phyloP scores from a whole-genome alignment of 441 rosid genomes.

The Syzygium syzygioides region DNA sequence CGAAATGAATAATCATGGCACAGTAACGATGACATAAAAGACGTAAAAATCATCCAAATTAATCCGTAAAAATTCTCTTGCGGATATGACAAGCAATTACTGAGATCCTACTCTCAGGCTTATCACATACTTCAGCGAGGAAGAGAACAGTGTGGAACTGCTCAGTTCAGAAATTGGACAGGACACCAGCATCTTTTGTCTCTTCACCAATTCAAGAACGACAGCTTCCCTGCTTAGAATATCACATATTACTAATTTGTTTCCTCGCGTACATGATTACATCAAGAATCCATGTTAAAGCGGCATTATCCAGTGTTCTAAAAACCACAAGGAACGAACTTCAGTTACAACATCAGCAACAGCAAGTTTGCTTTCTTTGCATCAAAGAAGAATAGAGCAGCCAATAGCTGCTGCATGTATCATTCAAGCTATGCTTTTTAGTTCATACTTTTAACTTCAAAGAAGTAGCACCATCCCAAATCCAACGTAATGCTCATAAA shows the following conservation, averaged over 20 bases:
- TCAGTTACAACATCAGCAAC: background rate
- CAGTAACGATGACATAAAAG: background rate
- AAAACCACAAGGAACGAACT: background rate
- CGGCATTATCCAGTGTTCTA: background rate
- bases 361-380: background rate
- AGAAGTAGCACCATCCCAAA: background rate
- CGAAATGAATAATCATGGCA: background rate
- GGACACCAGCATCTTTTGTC: background rate
- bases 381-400: background rate
- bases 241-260: background rate
- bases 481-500: background rate
- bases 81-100: background rate
- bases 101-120: background rate
- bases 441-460: background rate
- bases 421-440: background rate
- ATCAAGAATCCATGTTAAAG: background rate
- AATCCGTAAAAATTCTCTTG: background rate
- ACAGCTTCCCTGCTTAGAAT: background rate
- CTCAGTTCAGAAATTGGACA: background rate
- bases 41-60: background rate
- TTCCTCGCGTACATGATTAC: background rate
- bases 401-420: background rate
- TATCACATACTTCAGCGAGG: background rate
- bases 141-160: background rate
- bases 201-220: background rate